Base-by-base conservation (phyloP, 192 early-diverging fungal species). In the Gaertneriomyces semiglobifer region DNA sequence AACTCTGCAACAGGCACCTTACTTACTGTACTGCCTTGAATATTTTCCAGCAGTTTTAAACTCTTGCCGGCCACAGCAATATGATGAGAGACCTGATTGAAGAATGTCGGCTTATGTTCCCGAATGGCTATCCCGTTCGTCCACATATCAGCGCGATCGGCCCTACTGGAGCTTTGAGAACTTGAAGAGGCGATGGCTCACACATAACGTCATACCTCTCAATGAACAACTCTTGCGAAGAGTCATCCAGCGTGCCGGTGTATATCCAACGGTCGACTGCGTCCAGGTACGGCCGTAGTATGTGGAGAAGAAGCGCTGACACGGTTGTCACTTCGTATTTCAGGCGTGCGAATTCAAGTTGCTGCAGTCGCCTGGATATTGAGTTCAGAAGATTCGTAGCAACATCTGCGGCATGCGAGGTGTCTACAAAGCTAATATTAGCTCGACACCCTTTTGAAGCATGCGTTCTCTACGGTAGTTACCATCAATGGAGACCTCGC, bases 21-120 rank as follows among this genome's bases (percentile, higher is more conserved):
- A 46, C 45, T 18, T 9, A 68, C 66, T 58, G 46, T 46, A 19
- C 16, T n/a, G 39, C 58, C 18, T 52, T 68, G 58, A n/a, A 68
- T 18, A 46, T 8, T 56, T 52, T 60, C 57, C 50, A 68, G 46
- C 57, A 68, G 11, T 11, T 39, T 50, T 6, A 68, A 33, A 40
- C 66, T 68, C 43, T 68, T 68, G 9, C 66, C 66, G 18, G 58
- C 59, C n/a, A 18, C 38, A 7, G 53, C 20, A n/a, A 63, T 38
- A 33, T 19, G 19, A 7, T 16, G 0, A 57, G 12, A 33, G 12
- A 57, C 4, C 20, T 14, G 55, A 4, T 4, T 14, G 55, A 57
- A 33, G 38, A 57, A 57, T 33, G 12, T 57, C 4, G 55, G 55
- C 16, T 16, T 38, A 14, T 6, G 19, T 25, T 3, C 61, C 33